These are phyloP conservation scores for Coemansia umbellata DNA, from an alignment of 192 early-diverging fungal species.

Conservation along the genomic window DNA sequence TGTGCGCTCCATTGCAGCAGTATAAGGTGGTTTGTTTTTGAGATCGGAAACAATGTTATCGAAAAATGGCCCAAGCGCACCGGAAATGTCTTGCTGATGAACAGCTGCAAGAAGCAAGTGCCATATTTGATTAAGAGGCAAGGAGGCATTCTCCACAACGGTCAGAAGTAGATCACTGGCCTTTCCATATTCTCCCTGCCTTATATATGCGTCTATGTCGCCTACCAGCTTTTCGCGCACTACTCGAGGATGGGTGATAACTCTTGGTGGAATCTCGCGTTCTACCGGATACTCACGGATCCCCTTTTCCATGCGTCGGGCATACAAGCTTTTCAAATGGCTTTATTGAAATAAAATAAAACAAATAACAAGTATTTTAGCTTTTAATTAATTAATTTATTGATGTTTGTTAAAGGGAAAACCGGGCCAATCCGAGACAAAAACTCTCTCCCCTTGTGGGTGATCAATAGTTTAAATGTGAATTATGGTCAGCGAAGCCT, in stretches of 20 bases:
- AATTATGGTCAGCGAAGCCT: too few species aligned
- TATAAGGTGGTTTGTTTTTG: conserved; percentile 1
- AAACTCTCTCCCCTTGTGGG: too few species aligned
- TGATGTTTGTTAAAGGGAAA: too few species aligned
- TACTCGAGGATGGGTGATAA: background rate
- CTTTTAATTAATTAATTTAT: too few species aligned
- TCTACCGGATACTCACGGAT: conserved; percentile 1
- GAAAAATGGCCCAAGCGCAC: conserved; percentile 3
- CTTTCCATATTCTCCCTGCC: conserved; percentile 31
- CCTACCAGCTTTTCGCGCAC: conserved; percentile 17
- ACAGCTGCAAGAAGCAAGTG: conserved; percentile 17
- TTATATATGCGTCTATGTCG: conserved; percentile 27
- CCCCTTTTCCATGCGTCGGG: conserved; percentile 3
- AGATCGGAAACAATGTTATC: conserved; percentile 12
- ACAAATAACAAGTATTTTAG: too few species aligned
- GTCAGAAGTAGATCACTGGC: conserved; percentile 33
- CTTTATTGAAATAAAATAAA: too few species aligned
- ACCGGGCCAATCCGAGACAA: too few species aligned
- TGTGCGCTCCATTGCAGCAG: conserved; percentile 20
- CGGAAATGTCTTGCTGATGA: conserved; percentile 6
- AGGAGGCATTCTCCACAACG: conserved; percentile 7
- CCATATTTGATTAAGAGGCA: conserved; percentile 22
- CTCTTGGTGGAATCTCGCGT: too few species aligned
- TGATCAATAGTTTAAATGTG: too few species aligned
- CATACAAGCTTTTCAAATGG: too few species aligned